Percentiles rank a stretch among this genome's conserved stretches.
Conservation (phyloP, 2,329 filamentous ascomycete genomes). For the Coccinonectria pachysandricola region DNA sequence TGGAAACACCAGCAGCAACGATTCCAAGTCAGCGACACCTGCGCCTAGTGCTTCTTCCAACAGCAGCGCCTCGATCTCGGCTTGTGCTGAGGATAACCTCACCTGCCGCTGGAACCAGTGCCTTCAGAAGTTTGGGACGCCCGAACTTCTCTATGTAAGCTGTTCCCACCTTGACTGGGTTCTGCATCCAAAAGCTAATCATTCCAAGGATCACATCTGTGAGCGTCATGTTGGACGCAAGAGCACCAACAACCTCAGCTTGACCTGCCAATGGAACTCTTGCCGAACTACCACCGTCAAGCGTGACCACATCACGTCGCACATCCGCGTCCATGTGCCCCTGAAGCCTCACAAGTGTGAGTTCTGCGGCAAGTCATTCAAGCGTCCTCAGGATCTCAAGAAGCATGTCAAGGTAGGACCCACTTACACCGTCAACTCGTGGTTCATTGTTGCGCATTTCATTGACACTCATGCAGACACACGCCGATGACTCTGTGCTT, state of each 20-base stretch:
- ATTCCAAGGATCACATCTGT: conserved; percentile 97
- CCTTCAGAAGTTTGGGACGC: conserved; percentile 45
- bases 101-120: conserved; percentile 52
- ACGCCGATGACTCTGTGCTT: conserved; percentile 85
- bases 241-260: conserved; percentile 95
- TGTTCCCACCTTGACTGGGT: background rate
- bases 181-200: conserved; percentile 5
- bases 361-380: conserved; percentile 98
- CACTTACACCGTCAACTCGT: background rate
- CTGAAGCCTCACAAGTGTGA: conserved; percentile 98
- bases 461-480: conserved; percentile 46
- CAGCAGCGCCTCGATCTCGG: conserved; percentile 29
- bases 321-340: conserved; percentile 97
- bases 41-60: conserved; percentile 39
- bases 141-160: conserved; percentile 52
- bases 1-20: conserved; percentile 31
- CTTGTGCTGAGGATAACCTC: conserved; percentile 40
- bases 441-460: background rate
- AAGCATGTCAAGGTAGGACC: conserved; percentile 80
- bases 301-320: conserved; percentile 97
- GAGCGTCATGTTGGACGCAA: conserved; percentile 97
- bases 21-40: conserved; percentile 43
- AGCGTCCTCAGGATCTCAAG: conserved; percentile 96
- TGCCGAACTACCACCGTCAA: conserved; percentile 97
- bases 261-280: conserved; percentile 94